Evolutionary conservation across 2,329 filamentous ascomycete species (phyloP).

Genomic region (Leptographium flavum): DNA sequence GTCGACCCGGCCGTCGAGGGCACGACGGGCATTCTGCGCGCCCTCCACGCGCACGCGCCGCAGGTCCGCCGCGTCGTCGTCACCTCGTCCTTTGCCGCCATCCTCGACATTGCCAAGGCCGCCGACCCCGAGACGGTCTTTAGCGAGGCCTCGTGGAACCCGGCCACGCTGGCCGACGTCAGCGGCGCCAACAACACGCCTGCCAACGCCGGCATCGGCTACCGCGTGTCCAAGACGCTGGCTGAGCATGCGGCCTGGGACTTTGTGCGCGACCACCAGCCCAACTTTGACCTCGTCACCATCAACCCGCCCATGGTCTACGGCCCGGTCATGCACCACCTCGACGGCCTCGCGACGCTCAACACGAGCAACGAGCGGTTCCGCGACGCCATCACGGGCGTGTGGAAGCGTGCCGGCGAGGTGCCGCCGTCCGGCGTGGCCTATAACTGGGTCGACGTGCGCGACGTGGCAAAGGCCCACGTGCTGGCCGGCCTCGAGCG

Average conservation of each 20-base stretch:
- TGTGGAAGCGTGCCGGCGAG: slow-evolving; percentile 24
- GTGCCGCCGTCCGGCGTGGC: slow-evolving; percentile 27
- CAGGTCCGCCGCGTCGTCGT: slow-evolving; percentile 57
- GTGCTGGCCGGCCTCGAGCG: slow-evolving; percentile 33
- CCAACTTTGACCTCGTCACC: slow-evolving; percentile 35
- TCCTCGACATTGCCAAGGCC: slow-evolving; percentile 25
- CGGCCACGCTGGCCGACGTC: slow-evolving; percentile 27
- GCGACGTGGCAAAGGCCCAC: slow-evolving; percentile 40
- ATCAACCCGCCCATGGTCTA: slow-evolving; percentile 41
- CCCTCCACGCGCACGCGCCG: slow-evolving; percentile 44
- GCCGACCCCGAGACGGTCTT: slow-evolving; percentile 23
- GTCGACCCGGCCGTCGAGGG: slow-evolving; percentile 43
- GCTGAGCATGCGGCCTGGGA: slow-evolving; percentile 39
- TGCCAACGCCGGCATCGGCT: slow-evolving; percentile 21
- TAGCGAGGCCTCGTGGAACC: slow-evolving; percentile 34
- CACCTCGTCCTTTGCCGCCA: slow-evolving; percentile 41
- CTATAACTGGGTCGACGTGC: slow-evolving; percentile 39
- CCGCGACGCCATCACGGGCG: slow-evolving; percentile 31
- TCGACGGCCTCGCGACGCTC: slow-evolving; percentile 26
- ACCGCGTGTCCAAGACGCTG: slow-evolving; percentile 38
- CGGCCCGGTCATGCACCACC: slow-evolving; percentile 35
- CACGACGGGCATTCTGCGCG: slow-evolving; percentile 56
- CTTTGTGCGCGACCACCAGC: slow-evolving; percentile 28
- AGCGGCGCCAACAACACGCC: slow-evolving; percentile 9
- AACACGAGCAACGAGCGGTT: slow-evolving; percentile 21